phyloP scores from a whole-genome alignment of 2,329 filamentous ascomycete species.

The Chaetomiaceae sp. region DNA sequence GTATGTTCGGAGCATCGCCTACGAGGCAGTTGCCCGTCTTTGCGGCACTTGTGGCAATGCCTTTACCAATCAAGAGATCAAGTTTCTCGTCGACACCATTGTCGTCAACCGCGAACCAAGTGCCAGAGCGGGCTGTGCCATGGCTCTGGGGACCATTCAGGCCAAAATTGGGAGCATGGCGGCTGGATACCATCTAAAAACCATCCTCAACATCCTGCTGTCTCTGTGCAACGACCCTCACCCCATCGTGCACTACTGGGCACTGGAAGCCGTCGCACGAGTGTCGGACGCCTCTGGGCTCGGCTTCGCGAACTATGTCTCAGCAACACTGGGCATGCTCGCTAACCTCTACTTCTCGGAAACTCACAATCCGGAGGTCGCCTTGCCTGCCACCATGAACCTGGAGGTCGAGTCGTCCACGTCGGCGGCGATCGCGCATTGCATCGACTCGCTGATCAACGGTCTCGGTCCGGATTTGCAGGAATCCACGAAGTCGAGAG shows the following conservation, averaged over 20 bases:
- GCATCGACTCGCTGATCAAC: conserved; percentile 92
- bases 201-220: conserved; percentile 96
- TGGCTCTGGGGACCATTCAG: conserved; percentile 88
- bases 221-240: conserved; percentile 94
- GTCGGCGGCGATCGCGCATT: conserved; percentile 74
- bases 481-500: conserved; percentile 83
- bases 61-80: conserved; percentile 81
- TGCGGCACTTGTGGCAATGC: conserved; percentile 79
- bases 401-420: conserved; percentile 81
- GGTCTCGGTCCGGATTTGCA: conserved; percentile 93
- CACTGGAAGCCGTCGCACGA: conserved; percentile 76
- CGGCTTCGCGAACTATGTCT: conserved; percentile 85
- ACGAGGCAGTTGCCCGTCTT: conserved; percentile 76
- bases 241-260: conserved; percentile 93
- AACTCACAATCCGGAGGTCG: conserved; percentile 79
- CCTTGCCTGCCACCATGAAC: conserved; percentile 78
- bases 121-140: conserved; percentile 87
- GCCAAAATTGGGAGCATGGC: conserved; percentile 96
- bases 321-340: conserved; percentile 86
- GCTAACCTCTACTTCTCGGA: conserved; percentile 89
- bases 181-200: conserved; percentile 91
- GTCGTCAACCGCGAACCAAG: conserved; percentile 90
- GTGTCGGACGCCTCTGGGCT: conserved; percentile 89
- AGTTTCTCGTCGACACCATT: conserved; percentile 87
- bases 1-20: conserved; percentile 78